phyloP scores from a whole-genome alignment of 1,284 basidiomycete species.

The Sporisorium graminicola region DNA sequence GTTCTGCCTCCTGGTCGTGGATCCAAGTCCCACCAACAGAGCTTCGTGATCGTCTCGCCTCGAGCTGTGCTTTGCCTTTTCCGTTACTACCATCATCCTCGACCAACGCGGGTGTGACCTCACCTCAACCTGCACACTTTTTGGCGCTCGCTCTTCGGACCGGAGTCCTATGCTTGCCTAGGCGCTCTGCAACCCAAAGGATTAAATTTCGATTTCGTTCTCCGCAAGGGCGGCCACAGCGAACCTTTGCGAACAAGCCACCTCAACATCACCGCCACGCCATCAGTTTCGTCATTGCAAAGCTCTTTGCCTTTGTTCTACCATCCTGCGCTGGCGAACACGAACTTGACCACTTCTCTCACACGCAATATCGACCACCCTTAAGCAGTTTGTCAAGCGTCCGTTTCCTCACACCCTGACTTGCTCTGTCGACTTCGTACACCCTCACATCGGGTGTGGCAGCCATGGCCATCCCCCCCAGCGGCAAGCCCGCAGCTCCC shows the following conservation, averaged over 20 bases:
- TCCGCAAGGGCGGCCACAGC: background rate
- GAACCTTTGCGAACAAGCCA: background rate
- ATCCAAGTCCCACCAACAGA: no score
- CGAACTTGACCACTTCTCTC: background rate
- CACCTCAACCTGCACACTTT: background rate
- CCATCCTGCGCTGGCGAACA: background rate
- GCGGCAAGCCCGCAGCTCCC: background rate
- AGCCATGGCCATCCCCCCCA: conserved; percentile 31
- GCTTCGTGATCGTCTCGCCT: no score
- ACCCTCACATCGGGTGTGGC: background rate
- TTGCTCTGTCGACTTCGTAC: conserved; percentile 1
- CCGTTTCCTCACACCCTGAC: background rate
- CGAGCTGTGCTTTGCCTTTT: background rate
- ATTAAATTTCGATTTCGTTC: background rate
- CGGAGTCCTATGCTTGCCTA: background rate
- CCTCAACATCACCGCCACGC: background rate
- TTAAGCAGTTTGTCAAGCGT: background rate
- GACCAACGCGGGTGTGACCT: background rate
- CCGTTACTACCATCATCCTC: background rate
- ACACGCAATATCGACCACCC: background rate
- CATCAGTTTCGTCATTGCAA: background rate
- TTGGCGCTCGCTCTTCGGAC: background rate
- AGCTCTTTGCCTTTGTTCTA: background rate
- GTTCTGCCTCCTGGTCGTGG: no score
- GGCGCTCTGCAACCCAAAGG: background rate